Conservation (phyloP, 805 yeast species). For the Candida yuanshanica region DNA sequence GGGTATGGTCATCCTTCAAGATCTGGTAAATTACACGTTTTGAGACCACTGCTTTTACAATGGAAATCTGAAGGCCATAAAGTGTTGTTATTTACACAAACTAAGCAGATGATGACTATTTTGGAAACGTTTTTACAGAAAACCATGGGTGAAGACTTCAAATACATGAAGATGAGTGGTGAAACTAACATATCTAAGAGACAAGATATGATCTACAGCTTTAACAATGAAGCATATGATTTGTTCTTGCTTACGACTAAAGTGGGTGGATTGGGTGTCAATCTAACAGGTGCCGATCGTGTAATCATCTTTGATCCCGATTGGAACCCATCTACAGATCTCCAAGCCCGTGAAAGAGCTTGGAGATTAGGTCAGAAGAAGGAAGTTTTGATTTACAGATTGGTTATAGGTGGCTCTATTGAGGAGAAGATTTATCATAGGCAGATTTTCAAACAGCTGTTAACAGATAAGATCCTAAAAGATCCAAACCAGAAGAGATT, state of each 20-base stretch:
- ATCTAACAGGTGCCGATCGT: constrained; percentile 90
- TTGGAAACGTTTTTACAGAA: constrained; percentile 58
- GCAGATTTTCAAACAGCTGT: constrained; percentile 90
- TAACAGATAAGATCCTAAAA: constrained; percentile 87
- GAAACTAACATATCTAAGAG: constrained; percentile 73
- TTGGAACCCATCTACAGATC: constrained; percentile 97
- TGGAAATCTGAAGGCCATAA: constrained; percentile 80
- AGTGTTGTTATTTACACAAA: constrained; percentile 83
- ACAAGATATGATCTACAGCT: constrained; percentile 75
- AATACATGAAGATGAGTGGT: constrained; percentile 89
- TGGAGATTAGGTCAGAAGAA: constrained; percentile 95
- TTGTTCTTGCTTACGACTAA: constrained; percentile 85
- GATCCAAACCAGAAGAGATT: constrained; percentile 94
- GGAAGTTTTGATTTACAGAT: constrained; percentile 83
- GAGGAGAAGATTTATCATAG: constrained; percentile 97
- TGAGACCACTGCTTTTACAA: constrained; percentile 61
- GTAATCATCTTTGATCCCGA: constrained; percentile 95
- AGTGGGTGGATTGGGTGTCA: constrained; percentile 95
- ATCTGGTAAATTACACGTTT: constrained; percentile 91
- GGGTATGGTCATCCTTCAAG: constrained; percentile 51
- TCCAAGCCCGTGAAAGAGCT: constrained; percentile 94
- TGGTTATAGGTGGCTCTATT: constrained; percentile 92
- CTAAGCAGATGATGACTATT: constrained; percentile 89
- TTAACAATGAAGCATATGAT: constrained; percentile 55
- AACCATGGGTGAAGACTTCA: constrained; percentile 31